phyloP scores from a whole-genome alignment of 345 rosid genomes.

The Chamaenerion angustifolium region DNA sequence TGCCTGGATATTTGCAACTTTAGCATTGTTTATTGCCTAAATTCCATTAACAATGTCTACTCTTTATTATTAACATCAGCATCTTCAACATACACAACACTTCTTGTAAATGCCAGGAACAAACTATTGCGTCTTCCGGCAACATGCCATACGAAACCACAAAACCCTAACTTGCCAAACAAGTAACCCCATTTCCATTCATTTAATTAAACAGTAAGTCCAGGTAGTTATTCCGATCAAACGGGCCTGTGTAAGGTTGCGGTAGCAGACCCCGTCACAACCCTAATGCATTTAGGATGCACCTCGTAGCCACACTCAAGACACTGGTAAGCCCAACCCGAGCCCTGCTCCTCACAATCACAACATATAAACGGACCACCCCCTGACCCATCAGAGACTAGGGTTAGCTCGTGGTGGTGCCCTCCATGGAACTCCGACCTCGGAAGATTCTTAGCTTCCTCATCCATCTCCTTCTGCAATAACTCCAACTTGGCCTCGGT shows the following conservation, averaged over 20 bases:
- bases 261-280: slow-evolving; percentile 4
- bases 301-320: slow-evolving; percentile 61
- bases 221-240: too few relatives aligned
- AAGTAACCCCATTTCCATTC: too few relatives aligned
- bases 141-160: too few relatives aligned
- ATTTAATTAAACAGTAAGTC: too few relatives aligned
- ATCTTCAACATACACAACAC: not conserved
- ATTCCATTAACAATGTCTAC: too few relatives aligned
- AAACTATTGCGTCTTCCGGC: too few relatives aligned
- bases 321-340: slow-evolving; percentile 56
- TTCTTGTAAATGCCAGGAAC: not conserved
- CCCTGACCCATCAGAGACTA: slow-evolving; percentile 42
- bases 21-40: too few relatives aligned
- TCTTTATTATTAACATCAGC: not conserved
- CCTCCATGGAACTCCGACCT: slow-evolving; percentile 25
- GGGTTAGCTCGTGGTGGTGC: slow-evolving; percentile 37
- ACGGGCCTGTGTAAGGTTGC: not conserved
- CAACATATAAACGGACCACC: slow-evolving; percentile 59
- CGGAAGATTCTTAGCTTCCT: slow-evolving; percentile 35
- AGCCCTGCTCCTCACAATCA: slow-evolving; percentile 50
- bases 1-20: too few relatives aligned
- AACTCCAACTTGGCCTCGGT: slow-evolving; percentile 25
- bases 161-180: too few relatives aligned
- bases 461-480: slow-evolving; percentile 34
- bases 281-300: slow-evolving; percentile 39